These are phyloP conservation scores for Kwoniella europaea DNA, from an alignment of 768 basidiomycete species.

Conservation along the genomic window DNA sequence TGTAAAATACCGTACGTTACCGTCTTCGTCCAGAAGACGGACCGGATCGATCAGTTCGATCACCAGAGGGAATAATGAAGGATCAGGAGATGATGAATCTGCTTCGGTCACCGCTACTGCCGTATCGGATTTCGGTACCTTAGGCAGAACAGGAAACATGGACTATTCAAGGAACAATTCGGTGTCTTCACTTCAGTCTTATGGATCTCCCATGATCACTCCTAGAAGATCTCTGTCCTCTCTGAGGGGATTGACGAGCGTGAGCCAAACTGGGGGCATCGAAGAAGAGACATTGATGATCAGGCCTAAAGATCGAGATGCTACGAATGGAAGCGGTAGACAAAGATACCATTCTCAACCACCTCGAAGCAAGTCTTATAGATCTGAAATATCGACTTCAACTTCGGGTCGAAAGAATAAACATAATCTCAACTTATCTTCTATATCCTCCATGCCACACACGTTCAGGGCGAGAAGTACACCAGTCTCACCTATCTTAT, in stretches of 20 bases:
- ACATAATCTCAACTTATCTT: constrained; percentile 5
- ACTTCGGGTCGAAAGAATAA: neutral
- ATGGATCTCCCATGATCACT: constrained; percentile 15
- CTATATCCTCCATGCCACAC: neutral
- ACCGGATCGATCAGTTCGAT: constrained; percentile 16
- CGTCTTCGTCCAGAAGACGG: neutral
- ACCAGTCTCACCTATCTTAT: constrained; percentile 34
- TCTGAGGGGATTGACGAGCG: neutral
- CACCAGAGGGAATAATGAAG: neutral
- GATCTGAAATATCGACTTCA: neutral
- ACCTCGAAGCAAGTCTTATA: constrained; percentile 12
- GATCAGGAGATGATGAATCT: constrained; percentile 33
- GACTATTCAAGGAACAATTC: constrained; percentile 18
- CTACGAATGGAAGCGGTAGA: neutral
- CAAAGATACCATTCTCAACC: constrained; percentile 2
- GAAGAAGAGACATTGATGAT: constrained; percentile 9
- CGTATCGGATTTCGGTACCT: constrained; percentile 45
- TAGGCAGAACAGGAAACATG: constrained; percentile 16
- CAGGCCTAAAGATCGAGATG: neutral
- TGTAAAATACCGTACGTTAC: constrained; percentile 14
- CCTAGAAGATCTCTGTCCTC: constrained; percentile 17
- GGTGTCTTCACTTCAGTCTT: constrained; percentile 3
- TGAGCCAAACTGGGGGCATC: neutral
- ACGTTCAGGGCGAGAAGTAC: constrained; percentile 3
- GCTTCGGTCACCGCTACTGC: constrained; percentile 30